Percentiles rank a stretch among this genome's conserved stretches.
Conservation (phyloP, 306 rosid species). For the Geum urbanum region DNA sequence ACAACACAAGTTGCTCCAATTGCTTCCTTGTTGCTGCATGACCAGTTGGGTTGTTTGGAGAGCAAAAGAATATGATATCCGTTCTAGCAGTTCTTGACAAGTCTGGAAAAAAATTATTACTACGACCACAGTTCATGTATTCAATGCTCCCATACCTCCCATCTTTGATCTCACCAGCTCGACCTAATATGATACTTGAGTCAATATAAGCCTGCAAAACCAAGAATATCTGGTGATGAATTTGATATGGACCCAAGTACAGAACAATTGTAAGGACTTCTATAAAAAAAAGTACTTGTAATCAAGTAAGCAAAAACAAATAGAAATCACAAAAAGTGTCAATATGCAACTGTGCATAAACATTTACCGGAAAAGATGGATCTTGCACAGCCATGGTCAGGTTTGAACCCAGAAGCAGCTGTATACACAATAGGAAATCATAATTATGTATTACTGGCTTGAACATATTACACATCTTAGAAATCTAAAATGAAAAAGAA, state of each 20-base stretch:
- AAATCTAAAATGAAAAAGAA: background rate
- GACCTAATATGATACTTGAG: constrained; percentile 72
- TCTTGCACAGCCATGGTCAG: constrained; percentile 60
- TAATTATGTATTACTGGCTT: background rate
- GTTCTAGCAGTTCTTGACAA: constrained; percentile 41
- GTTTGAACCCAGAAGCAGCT: constrained; percentile 66
- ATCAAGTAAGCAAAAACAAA: background rate
- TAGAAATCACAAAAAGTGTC: background rate
- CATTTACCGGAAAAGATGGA: constrained; percentile 68
- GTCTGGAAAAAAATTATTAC: constrained; percentile 58
- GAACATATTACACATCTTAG: background rate
- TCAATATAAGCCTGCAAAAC: constrained; percentile 60
- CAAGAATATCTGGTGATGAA: background rate
- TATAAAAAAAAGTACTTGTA: background rate
- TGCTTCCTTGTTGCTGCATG: constrained; percentile 70
- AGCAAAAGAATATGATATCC: constrained; percentile 68
- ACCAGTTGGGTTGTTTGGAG: constrained; percentile 86
- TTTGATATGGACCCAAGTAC: background rate
- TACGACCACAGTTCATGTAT: constrained; percentile 57
- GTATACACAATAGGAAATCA: constrained; percentile 25
- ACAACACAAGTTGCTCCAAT: constrained; percentile 45
- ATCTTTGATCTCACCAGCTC: constrained; percentile 43
- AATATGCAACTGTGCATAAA: background rate
- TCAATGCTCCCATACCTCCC: constrained; percentile 53
- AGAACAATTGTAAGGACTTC: background rate